These are phyloP conservation scores for Cystobasidium pallidum DNA, from an alignment of 1,284 basidiomycete genomes.

Conservation along the genomic window DNA sequence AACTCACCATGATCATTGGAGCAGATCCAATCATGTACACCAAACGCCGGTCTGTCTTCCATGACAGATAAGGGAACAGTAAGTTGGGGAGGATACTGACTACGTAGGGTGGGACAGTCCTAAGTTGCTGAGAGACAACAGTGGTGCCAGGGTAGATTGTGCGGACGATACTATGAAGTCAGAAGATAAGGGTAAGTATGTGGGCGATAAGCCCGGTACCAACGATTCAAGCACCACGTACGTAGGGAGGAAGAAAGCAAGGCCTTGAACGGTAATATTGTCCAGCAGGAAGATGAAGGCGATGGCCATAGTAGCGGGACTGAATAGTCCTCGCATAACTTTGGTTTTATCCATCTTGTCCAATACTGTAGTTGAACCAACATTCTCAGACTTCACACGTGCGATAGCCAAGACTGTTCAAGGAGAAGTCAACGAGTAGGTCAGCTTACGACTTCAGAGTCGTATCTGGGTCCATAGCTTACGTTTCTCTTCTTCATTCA, in stretches of 20 bases:
- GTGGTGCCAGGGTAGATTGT: conserved; percentile 56
- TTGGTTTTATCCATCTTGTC: conserved; percentile 52
- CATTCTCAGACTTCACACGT: conserved; percentile 56
- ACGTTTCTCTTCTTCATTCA: conserved; percentile 55
- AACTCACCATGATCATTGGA: conserved; percentile 54
- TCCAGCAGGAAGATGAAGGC: conserved; percentile 57
- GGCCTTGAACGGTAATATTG: conserved; percentile 54
- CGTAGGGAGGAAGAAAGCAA: conserved; percentile 55
- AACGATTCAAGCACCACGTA: background rate
- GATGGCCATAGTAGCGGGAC: conserved; percentile 47
- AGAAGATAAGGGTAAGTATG: no score
- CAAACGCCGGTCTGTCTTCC: conserved; percentile 54
- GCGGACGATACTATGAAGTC: conserved; percentile 50
- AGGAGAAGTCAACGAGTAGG: conserved; percentile 9
- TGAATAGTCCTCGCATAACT: conserved; percentile 51
- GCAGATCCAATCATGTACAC: conserved; percentile 52
- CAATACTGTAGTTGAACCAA: conserved; percentile 53
- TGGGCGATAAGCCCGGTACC: no score
- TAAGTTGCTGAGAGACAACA: conserved; percentile 54
- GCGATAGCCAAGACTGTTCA: conserved; percentile 46
- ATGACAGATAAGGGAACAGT: conserved; percentile 51
- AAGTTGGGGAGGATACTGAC: conserved; percentile 51
- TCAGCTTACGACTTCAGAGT: conserved; percentile 17
- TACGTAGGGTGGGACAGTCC: conserved; percentile 55
- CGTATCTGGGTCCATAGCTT: conserved; percentile 15